Base-by-base conservation (phyloP, 2,329 filamentous ascomycete genomes). In the Pseudogymnoascus sp. region DNA sequence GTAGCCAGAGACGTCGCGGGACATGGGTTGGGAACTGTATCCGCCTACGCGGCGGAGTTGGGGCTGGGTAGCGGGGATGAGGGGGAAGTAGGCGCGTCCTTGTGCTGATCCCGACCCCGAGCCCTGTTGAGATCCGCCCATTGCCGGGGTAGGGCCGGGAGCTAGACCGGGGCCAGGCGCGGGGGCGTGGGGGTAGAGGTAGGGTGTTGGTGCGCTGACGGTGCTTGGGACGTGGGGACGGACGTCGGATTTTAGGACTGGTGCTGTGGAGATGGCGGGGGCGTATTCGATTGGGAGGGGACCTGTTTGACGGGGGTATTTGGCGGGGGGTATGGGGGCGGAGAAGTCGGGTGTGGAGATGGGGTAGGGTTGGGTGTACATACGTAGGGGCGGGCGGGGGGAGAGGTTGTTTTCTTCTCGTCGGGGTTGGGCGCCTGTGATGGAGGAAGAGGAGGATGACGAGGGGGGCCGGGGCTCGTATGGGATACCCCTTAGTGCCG, bases 21-120 rank as follows among this genome's bases (percentile, higher is more conserved):
- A 79, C 78, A 82, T 80, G 4, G 80, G 80, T 65, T 80, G 77
- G 6, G 79, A 80, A 25, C 76, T 75, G 67, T 82, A 81, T 4
- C 78, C 79, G n/a, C 18, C 69, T 66, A 25, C 69, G 65, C 64
- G 38, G 69, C 70, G 11, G 63, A 16, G 11, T 53, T 62, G 18
- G 35, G 60, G 21, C 59, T 62, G 47, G 1, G 16, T 44, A 1
- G 11, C 8, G 3, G 31, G 59, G 5, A 61, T 23, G 59, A 37
- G 14, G 11, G 23, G 31, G 18, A 28, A 61, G 25, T 61, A 28
- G 1, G 23, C 5, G 1, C 23, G 25, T 11, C 33, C 33, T 4
- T 61, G 37, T 14, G 10, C 25, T 7, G 59, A 61, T 12, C 37
- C 59, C 2, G 59, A 61, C 4, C 40, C 35, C 0, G 42, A 47